A percentile compares a stretch with the other conserved stretches of the same genome.
Evolutionary conservation across 306 rosid genomes (phyloP).

Genomic region (Abrus pulchellus): DNA sequence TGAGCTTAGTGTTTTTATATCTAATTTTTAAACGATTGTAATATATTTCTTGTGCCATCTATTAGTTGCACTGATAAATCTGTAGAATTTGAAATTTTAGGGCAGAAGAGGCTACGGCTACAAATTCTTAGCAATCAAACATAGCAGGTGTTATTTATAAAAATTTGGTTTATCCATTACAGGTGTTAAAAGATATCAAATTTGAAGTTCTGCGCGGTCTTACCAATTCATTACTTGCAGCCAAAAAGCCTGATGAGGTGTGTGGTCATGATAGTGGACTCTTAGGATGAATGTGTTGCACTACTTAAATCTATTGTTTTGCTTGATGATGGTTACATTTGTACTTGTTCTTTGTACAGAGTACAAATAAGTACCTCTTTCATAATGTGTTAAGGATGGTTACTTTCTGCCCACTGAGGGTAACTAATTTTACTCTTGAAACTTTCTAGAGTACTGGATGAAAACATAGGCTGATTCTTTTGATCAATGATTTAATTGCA

Average conservation of each 20-base stretch:
- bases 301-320: slow-evolving; percentile 11
- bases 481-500: slow-evolving; percentile 5
- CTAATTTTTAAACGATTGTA: background rate
- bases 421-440: slow-evolving; percentile 7
- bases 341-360: background rate
- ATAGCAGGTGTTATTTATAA: slow-evolving; percentile 34
- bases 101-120: slow-evolving; percentile 1
- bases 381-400: background rate
- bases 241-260: slow-evolving; percentile 93
- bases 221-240: slow-evolving; percentile 85
- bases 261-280: slow-evolving; percentile 47
- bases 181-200: slow-evolving; percentile 77
- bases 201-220: slow-evolving; percentile 90
- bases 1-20: background rate
- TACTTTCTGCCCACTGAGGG: background rate
- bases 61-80: slow-evolving; percentile 30
- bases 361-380: background rate
- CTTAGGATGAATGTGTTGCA: slow-evolving; percentile 17
- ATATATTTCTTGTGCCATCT: slow-evolving; percentile 10
- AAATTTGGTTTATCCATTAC: slow-evolving; percentile 47
- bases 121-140: background rate
- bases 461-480: slow-evolving; percentile 18
- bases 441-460: background rate
- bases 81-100: slow-evolving; percentile 37
- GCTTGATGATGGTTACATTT: slow-evolving; percentile 27